Evolutionary conservation across 2,329 filamentous ascomycete species (phyloP), one percentile per base, ranked within the genome.

Genomic region (Aphanocladium album): DNA sequence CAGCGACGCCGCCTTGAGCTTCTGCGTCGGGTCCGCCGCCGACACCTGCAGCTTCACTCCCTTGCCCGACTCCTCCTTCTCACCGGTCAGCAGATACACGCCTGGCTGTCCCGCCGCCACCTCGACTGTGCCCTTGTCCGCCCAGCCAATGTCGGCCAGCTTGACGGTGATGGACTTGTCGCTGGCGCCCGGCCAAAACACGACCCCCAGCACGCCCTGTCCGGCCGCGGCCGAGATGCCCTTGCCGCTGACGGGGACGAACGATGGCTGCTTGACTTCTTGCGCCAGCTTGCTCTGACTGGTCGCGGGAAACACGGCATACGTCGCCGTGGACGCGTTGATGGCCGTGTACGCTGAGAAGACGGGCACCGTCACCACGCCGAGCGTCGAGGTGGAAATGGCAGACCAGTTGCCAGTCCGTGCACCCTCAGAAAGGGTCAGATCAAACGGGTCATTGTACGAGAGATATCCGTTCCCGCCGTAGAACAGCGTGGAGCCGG

Each of bases 101-200:
- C 53, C 65, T 1, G 65, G 65, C 60, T 65, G 62, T 2, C 57
- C 60, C 9, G 64, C 64, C 3, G 50, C 62, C 25, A 67, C 57
- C 9, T 59, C 62, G 8, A 67, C 19, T 7, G 54, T 62, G 5
- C 66, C 66, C 3, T 37, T 45, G 11, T 60, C 41, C 30, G 62
- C 59, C 66, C 67, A 67, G 8, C 66, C 65, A 5, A 67, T 57
- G 1, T 53, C 57, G 7, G 27, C 47, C 8, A 67, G 39, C 33
- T 60, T 57, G 2, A 67, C 52, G 25, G 35, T 61, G 30, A 68
- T 62, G 50, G 60, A 60, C 16, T 58, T 50, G 11, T 39, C 43
- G 39, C 63, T n/a, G n/a, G n/a, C 62, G n/a, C 61, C 64, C 4
- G 65, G 65, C 67, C 67, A 68, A 25, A 67, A 68, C 1, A 66